Percentiles rank a stretch among this genome's conserved stretches.
phyloP scores from a whole-genome alignment of 78 protist genomes.

The Protostelium mycophagum region DNA sequence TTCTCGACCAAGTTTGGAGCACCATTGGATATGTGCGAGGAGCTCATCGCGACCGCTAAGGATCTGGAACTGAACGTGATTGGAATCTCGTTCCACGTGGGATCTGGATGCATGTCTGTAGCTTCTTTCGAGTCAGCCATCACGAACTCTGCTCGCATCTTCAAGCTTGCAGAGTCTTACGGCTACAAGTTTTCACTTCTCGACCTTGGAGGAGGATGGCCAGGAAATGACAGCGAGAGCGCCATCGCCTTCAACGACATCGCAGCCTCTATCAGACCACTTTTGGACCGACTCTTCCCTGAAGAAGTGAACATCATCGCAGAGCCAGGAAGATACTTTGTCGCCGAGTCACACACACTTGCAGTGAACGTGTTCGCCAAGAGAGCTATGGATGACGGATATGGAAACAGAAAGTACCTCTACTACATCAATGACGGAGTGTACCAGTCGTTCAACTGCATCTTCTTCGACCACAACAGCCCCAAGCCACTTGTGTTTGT shows the following conservation, averaged over 20 bases:
- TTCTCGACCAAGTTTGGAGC: conserved; percentile 84
- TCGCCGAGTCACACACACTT: conserved; percentile 60
- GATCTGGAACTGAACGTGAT: conserved; percentile 64
- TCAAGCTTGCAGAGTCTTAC: conserved; percentile 84
- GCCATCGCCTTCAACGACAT: conserved; percentile 55
- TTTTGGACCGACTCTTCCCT: conserved; percentile 77
- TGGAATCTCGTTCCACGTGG: conserved; percentile 93
- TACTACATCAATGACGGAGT: conserved; percentile 91
- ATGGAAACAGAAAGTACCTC: neutral
- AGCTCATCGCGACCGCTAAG: conserved; percentile 60
- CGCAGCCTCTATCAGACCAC: conserved; percentile 38
- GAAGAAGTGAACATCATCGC: conserved; percentile 81
- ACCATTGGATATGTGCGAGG: conserved; percentile 38
- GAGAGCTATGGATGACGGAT: conserved; percentile 17
- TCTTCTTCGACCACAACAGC: conserved; percentile 82
- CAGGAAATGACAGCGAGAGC: conserved; percentile 69
- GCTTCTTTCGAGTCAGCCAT: conserved; percentile 75
- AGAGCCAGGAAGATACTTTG: conserved; percentile 96
- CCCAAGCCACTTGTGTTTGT: conserved; percentile 42
- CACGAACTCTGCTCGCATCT: conserved; percentile 54
- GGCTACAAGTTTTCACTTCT: conserved; percentile 67
- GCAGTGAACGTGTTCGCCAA: conserved; percentile 76
- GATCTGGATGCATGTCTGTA: conserved; percentile 80
- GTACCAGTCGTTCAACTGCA: conserved; percentile 94
- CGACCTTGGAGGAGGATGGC: conserved; percentile 98